Evolutionary conservation across 2,329 filamentous ascomycete species (phyloP).

Genomic region (Ceratocystis lukuohia): DNA sequence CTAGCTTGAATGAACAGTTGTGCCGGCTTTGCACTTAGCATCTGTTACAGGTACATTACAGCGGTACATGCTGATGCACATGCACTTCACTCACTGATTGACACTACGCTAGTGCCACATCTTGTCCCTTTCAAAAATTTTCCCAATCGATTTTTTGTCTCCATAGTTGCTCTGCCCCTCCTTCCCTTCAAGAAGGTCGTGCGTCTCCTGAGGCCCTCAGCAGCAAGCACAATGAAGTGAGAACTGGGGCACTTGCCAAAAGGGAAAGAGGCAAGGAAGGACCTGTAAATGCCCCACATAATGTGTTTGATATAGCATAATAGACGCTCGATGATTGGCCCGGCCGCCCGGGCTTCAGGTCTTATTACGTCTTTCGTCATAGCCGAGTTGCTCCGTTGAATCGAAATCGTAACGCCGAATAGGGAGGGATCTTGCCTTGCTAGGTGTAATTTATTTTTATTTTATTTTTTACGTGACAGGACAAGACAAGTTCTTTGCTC

Average conservation of each 20-base stretch:
- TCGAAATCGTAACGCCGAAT: conserved; percentile 20
- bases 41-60: not conserved
- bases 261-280: conserved; percentile 12
- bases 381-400: conserved; percentile 20
- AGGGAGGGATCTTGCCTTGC: conserved; percentile 14
- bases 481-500: not conserved
- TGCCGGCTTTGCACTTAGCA: not conserved
- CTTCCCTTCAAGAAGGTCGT: conserved; percentile 1
- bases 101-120: not conserved
- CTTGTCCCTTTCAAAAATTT: conserved; percentile 1
- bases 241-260: not conserved
- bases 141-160: conserved; percentile 1
- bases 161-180: not conserved
- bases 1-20: no score
- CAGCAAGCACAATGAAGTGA: conserved; percentile 4
- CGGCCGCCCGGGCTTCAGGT: conserved; percentile 18
- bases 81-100: not conserved
- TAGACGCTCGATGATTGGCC: conserved; percentile 17
- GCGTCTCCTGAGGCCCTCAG: not conserved
- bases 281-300: conserved; percentile 10
- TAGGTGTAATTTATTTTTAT: conserved; percentile 1
- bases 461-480: no score
- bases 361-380: conserved; percentile 19
- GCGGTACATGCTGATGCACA: not conserved
- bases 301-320: conserved; percentile 15